Conservation (phyloP, 2,329 filamentous ascomycete genomes). For the Didymella lethalis region DNA sequence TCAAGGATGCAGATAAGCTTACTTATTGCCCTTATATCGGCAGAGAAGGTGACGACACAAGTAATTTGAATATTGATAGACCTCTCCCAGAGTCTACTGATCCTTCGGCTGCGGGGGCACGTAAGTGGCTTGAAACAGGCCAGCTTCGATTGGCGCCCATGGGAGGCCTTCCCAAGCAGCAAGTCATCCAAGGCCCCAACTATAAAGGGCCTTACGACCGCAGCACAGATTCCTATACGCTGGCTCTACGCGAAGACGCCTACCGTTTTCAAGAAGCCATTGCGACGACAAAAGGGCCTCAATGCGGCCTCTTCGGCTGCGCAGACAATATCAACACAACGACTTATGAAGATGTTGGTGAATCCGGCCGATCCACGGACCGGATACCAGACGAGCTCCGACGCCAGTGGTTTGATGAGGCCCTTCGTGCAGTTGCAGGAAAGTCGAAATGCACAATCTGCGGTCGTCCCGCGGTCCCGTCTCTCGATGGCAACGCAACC, state of each 20-base stretch:
- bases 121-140: constrained; percentile 39
- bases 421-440: constrained; percentile 29
- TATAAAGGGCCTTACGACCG: constrained; percentile 53
- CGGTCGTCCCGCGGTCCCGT: constrained; percentile 40
- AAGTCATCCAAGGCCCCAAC: constrained; percentile 56
- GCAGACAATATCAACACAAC: constrained; percentile 43
- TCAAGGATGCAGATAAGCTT: constrained; percentile 43
- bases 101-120: constrained; percentile 37
- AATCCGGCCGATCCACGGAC: constrained; percentile 51
- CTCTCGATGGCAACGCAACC: constrained; percentile 4
- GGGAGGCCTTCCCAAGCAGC: constrained; percentile 54
- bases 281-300: constrained; percentile 19
- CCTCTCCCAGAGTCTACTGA: constrained; percentile 16
- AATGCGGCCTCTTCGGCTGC: constrained; percentile 40
- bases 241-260: constrained; percentile 40
- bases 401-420: constrained; percentile 33
- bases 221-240: constrained; percentile 31
- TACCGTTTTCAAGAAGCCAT: constrained; percentile 45
- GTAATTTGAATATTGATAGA: neutral
- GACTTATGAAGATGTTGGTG: constrained; percentile 50
- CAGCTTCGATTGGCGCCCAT: constrained; percentile 50
- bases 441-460: constrained; percentile 49
- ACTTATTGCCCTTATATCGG: constrained; percentile 37
- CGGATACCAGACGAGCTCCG: constrained; percentile 54
- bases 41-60: constrained; percentile 7